These are phyloP conservation scores for Gossypium trilobum DNA, from an alignment of 441 rosid species.

Conservation along the genomic window DNA sequence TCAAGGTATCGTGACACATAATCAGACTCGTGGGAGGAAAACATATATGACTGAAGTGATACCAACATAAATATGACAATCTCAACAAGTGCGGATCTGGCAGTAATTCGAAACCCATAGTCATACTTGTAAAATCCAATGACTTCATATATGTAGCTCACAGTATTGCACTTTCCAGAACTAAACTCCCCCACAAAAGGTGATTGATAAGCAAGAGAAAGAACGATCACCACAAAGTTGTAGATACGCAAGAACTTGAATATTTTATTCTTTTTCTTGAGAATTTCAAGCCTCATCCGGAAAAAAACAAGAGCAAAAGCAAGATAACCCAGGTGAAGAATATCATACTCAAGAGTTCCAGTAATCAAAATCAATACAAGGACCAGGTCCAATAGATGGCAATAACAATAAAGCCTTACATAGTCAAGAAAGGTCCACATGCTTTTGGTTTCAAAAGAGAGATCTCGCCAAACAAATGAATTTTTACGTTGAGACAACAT, in stretches of 20 bases:
- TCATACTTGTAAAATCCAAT: conserved; percentile 96
- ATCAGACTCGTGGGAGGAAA: conserved; percentile 83
- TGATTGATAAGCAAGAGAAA: conserved; percentile 94
- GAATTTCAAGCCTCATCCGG: conserved; percentile 88
- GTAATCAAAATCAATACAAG: conserved; percentile 85
- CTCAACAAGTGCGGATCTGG: conserved; percentile 95
- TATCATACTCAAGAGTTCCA: conserved; percentile 93
- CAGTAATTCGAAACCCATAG: conserved; percentile 88
- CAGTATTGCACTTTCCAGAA: conserved; percentile 48
- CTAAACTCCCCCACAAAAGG: conserved; percentile 82
- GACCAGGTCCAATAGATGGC: conserved; percentile 89
- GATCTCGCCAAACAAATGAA: conserved; percentile 83
- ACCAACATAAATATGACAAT: conserved; percentile 85
- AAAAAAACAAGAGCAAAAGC: conserved; percentile 95
- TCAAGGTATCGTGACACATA: conserved; percentile 84
- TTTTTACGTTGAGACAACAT: conserved; percentile 79
- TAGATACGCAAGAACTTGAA: conserved; percentile 94
- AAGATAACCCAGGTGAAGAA: conserved; percentile 97
- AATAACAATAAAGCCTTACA: conserved; percentile 78
- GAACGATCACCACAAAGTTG: conserved; percentile 76
- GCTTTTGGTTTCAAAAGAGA: conserved; percentile 92
- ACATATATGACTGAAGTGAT: conserved; percentile 89
- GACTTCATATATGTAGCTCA: conserved; percentile 65
- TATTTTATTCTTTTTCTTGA: conserved; percentile 83
- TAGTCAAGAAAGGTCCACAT: conserved; percentile 97